Evolutionary conservation across 192 early-diverging fungal genomes (phyloP), one percentile per base, ranked within the genome.

Genomic region (Coemansia sp.): DNA sequence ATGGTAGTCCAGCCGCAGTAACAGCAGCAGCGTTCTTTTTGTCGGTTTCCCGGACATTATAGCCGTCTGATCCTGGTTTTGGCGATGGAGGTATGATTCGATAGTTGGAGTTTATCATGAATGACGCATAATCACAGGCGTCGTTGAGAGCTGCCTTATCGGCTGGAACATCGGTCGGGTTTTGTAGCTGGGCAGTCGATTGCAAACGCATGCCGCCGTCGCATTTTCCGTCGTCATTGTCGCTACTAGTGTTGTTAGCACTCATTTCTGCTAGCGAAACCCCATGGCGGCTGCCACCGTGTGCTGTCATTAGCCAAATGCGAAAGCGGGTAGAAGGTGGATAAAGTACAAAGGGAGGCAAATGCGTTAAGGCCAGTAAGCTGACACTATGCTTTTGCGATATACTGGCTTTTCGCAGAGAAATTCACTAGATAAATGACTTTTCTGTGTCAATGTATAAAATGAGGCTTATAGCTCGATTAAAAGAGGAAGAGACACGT

Each of bases 21-120:
- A 69, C 54, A 42, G 38, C 25, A 40, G 9, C 42, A 50, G 32
- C n/a, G 36, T 23, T n/a, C 5, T 40, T 13, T 5, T 8, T 53
- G 32, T 15, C 23, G 45, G 32, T 9, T 11, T 9, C 50, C 7
- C 23, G 20, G 22, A 20, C 20, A 15, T 35, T 71, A 34, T 42
- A 36, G 25, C 9, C 45, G 34, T 62, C 49, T 15, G 58, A 4
- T 20, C 23, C 42, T n/a, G 49, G 41, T 41, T 61, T 59, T 29
- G 67, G 63, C 3, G 61, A 59, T 13, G 71, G 71, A 59, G 62
- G 57, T 15, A 74, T 70, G 34, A 79, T 70, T 57, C 76, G 76
- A 67, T 79, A 79, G 71, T 79, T 79, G 29, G 76, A 33, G 65
- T 79, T 79, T 46, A 71, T 79, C 76, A 79, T 66, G 56, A 64